Conservation (phyloP, 225 moss, liverwort and hornwort species). For the Marchantia paleacea region DNA sequence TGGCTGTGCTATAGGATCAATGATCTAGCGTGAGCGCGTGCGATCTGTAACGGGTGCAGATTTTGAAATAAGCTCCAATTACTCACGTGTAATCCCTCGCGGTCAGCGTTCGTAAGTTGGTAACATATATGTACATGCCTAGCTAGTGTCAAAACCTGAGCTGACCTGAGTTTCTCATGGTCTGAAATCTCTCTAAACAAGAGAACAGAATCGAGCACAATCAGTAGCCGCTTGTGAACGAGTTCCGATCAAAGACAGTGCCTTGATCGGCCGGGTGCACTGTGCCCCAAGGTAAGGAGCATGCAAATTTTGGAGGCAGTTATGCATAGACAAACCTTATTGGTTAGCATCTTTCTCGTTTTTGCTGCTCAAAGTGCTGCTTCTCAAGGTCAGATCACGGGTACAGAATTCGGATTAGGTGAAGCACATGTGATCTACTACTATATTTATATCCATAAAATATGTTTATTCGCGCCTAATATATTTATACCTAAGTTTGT, state of each 20-base stretch:
- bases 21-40: not conserved
- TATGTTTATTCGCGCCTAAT: no score
- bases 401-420: constrained; percentile 1
- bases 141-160: not conserved
- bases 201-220: not conserved
- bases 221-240: no score
- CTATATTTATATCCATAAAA: no score
- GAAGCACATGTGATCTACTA: not conserved
- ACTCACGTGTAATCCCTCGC: not conserved
- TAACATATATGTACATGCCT: not conserved
- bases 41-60: not conserved
- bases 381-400: not conserved
- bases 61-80: not conserved
- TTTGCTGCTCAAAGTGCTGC: not conserved
- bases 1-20: no score
- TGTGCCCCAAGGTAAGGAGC: not conserved
- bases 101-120: not conserved
- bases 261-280: not conserved
- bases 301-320: not conserved
- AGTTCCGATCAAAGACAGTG: no score
- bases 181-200: not conserved
- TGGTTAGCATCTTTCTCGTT: constrained; percentile 2
- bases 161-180: not conserved
- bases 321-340: not conserved
- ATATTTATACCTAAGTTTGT: no score